Evolutionary conservation across 192 early-diverging fungal species (phyloP), one percentile per base, ranked within the genome.

Genomic region (Backusella australiensis): DNA sequence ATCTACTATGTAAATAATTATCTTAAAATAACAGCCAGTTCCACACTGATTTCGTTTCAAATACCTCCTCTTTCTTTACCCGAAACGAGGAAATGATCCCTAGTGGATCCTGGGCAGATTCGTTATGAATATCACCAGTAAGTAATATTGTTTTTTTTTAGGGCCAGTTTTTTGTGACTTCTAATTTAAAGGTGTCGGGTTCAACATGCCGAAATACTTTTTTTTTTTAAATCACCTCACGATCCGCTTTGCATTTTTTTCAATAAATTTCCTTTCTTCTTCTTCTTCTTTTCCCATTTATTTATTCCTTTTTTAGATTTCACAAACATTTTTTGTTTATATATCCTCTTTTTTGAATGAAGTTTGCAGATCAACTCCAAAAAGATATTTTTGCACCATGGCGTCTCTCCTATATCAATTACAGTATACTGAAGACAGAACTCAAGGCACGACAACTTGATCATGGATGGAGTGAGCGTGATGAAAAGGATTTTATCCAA

Each of bases 291-390:
- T 34, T 39, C 29, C 39, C 41, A 38, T 36, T 69, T 42, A 41
- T n/a, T 67, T 34, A 34, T 23, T 75, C 53, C 41, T 63, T 32
- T 69, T 74, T 66, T 59, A 74, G 8, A 56, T 78, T 36, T 29
- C 38, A 44, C 70, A 49, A 19, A 49, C 15, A 49, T 38, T 75
- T 65, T 38, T 59, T 49, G 39, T 72, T 75, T 67, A 65, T 53
- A n/a, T 71, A 42, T 44, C 23, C 34, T 69, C 11, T 39, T 41
- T 8, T 8, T 39, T 9, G 15, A 69, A 97, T 97, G 96, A 97
- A 97, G 85, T 97, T 95, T 85, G 96, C 94, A 46, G 86, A 86
- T 67, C 92, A 94, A 83, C 86, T 97, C 32, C 77, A 89, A 59
- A 85, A 88, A 29, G 83, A 87, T 44, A 86, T 92, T 29, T 91